phyloP scores from a whole-genome alignment of 176 grass and related monocot species.

The Oryza rufipogon region DNA sequence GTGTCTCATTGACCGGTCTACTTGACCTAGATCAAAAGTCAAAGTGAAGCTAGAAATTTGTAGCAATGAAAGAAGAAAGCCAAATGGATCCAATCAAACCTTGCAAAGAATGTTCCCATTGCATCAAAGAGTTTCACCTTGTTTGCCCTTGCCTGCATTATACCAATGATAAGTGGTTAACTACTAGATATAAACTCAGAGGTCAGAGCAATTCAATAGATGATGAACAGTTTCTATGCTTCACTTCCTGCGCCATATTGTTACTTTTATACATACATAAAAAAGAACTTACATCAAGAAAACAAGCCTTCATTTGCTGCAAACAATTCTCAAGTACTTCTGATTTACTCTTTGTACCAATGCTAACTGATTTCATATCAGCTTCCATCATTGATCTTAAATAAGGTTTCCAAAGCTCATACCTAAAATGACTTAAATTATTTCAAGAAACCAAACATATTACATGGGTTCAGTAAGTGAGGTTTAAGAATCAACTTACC shows the following conservation, averaged over 20 bases:
- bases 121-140: constrained; percentile 89
- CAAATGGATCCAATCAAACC: constrained; percentile 49
- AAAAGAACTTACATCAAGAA: constrained; percentile 81
- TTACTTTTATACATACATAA: not conserved
- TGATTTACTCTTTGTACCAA: constrained; percentile 86
- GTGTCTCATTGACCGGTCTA: constrained; percentile 60
- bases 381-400: constrained; percentile 96
- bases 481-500: constrained; percentile 59
- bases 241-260: not conserved
- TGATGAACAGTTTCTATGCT: not conserved
- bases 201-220: constrained; percentile 23
- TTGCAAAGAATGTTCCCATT: constrained; percentile 89
- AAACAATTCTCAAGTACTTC: constrained; percentile 86
- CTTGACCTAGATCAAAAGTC: constrained; percentile 58
- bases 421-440: constrained; percentile 51
- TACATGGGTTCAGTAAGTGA: constrained; percentile 11
- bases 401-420: constrained; percentile 98
- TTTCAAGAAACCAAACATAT: constrained; percentile 17
- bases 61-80: constrained; percentile 35
- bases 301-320: constrained; percentile 98
- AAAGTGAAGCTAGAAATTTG: constrained; percentile 25
- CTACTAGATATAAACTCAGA: constrained; percentile 11
- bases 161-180: constrained; percentile 35
- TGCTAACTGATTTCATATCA: constrained; percentile 97
- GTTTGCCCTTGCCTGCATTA: constrained; percentile 69